Conservation (phyloP, 2,329 filamentous ascomycete genomes). For the Penicillium hesseltinei region DNA sequence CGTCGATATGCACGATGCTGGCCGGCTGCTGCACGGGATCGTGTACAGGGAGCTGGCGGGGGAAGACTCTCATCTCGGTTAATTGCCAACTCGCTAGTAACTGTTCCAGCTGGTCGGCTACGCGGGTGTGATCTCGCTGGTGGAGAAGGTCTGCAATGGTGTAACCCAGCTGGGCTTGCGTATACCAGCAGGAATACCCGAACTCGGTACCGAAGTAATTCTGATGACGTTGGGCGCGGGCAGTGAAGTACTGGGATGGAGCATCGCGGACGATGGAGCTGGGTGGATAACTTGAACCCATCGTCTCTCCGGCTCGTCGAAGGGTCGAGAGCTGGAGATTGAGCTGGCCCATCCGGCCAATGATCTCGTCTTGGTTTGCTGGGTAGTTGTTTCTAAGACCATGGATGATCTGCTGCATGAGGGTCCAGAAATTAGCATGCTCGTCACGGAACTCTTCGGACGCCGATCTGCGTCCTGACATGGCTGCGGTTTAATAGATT, state of each 20-base stretch:
- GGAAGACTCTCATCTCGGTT: not conserved
- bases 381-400: not conserved
- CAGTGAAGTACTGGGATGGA: not conserved
- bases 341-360: not conserved
- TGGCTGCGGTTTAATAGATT: not conserved
- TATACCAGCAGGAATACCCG: slow-evolving; percentile 5
- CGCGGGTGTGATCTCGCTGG: not conserved
- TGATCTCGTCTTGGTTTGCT: not conserved
- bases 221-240: not conserved
- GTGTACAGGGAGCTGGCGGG: not conserved
- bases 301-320: not conserved
- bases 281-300: not conserved
- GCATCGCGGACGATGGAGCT: not conserved
- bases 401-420: not conserved
- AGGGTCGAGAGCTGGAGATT: not conserved
- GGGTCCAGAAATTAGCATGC: not conserved
- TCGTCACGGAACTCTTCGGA: not conserved
- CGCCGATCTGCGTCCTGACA: not conserved
- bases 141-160: not conserved
- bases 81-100: not conserved
- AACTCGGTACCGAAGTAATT: slow-evolving; percentile 3
- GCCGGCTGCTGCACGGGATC: not conserved
- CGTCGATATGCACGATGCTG: not conserved
- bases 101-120: not conserved
- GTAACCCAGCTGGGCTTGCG: not conserved